A percentile compares a stretch with the other conserved stretches of the same genome.
These are phyloP conservation scores for Sarocladium kiliense DNA, from an alignment of 2,329 filamentous ascomycete species.

Conservation along the genomic window DNA sequence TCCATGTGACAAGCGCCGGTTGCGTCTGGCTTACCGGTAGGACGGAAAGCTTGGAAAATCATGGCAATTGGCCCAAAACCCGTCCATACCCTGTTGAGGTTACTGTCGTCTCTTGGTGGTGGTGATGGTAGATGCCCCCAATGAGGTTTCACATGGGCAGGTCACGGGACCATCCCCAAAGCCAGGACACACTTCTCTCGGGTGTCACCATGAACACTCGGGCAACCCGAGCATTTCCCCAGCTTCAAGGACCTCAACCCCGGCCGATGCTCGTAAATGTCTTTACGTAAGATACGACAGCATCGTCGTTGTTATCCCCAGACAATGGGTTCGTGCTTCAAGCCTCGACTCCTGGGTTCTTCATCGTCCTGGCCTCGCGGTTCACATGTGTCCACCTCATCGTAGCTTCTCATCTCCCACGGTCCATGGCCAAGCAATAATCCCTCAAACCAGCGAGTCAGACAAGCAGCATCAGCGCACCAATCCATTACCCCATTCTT, in stretches of 20 bases:
- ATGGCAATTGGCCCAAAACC: too few relatives aligned
- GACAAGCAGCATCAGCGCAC: not conserved
- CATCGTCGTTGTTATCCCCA: not conserved
- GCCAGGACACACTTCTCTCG: not conserved
- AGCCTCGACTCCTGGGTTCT: not conserved
- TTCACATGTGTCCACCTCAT: not conserved
- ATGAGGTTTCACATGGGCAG: too few relatives aligned
- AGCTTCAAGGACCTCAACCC: not conserved
- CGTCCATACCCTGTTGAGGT: too few relatives aligned
- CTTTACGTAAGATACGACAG: not conserved
- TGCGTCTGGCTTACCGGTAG: not conserved
- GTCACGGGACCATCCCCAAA: not conserved
- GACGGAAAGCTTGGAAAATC: not conserved
- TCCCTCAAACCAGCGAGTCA: not conserved
- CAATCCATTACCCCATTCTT: conserved; percentile 3
- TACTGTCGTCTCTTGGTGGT: too few relatives aligned
- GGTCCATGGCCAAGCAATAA: not conserved
- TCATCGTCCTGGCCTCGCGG: not conserved
- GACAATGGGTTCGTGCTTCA: not conserved
- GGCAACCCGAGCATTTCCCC: not conserved
- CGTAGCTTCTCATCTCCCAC: not conserved
- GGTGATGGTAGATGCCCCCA: too few relatives aligned
- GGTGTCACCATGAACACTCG: not conserved
- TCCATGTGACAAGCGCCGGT: not conserved
- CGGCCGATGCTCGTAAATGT: not conserved